Evolutionary conservation across 345 rosid species (phyloP), one percentile per base, ranked within the genome.

Genomic region (Gossypium sturtianum): DNA sequence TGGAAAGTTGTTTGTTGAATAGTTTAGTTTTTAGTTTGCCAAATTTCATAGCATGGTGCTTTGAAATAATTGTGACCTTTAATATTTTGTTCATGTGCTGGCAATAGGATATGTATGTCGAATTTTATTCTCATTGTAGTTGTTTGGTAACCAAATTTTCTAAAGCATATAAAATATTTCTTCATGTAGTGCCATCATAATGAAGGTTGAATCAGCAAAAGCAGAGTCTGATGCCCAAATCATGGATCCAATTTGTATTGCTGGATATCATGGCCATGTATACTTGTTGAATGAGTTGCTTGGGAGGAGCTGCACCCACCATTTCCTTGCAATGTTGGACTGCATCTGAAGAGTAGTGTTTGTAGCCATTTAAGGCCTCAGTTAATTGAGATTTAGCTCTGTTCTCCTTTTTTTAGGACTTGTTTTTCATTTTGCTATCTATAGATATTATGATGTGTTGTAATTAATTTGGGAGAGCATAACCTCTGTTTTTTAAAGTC

Each of bases 151-250:
- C 25, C 25, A 9, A n/a, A n/a, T 17, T 9, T 17, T 64, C 8
- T 41, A 41, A 64, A 9, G 16, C 51, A 47, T 47, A 34, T 38
- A 3, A 38, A 20, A 57, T 1, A 34, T 3, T n/a, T 2, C 43
- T 63, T 38, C 19, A n/a, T 64, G 69, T n/a, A 64, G 69, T 64
- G 69, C 69, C 69, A 10, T 64, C 69, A n/a, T 64, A 41, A 41
- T 41, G 51, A 19, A n/a, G 68, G 51, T 9, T 64, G 23, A 38
- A 2, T 17, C 9, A 41, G 49, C 25, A 41, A 38, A 34, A 38
- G 25, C 51, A 41, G 16, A 17, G 25, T 23, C 11, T 7, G 1
- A 8, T 7, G 69, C 27, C 15, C 13, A 41, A 64, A 64, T 17
- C 49, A 10, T n/a, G 69, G 43, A 64, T 17, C 66, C 10, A 47